phyloP scores from a whole-genome alignment of 2,329 filamentous ascomycete species.

The Cladorrhinum sp. region DNA sequence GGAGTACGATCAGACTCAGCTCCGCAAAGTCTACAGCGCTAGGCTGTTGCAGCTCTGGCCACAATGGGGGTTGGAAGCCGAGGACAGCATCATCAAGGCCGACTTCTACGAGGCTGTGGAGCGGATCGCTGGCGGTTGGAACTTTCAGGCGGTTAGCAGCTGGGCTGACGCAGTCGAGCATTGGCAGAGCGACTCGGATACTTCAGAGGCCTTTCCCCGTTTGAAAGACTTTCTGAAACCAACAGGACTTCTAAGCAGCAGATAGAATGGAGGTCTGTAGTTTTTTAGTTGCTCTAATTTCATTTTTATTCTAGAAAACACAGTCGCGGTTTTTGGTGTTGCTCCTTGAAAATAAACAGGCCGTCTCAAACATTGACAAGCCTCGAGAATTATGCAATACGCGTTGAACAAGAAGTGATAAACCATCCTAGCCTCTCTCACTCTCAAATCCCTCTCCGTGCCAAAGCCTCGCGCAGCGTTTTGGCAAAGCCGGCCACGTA shows the following conservation, averaged over 20 bases:
- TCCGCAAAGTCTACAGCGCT: slow-evolving; percentile 32
- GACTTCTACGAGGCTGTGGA: slow-evolving; percentile 28
- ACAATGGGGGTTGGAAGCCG: slow-evolving; percentile 27
- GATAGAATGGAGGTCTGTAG: too few species aligned
- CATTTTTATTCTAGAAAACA: too few species aligned
- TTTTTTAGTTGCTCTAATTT: too few species aligned
- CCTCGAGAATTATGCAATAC: too few species aligned
- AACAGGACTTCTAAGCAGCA: background rate
- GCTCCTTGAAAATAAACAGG: too few species aligned
- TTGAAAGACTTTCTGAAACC: too few species aligned
- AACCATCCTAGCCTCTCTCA: slow-evolving; percentile 28
- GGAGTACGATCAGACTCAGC: slow-evolving; percentile 39
- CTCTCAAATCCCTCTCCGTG: slow-evolving; percentile 14
- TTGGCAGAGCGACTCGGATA: too few species aligned
- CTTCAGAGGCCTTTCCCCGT: too few species aligned
- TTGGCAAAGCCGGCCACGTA: slow-evolving; percentile 34
- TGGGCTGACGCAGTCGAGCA: slow-evolving; percentile 5
- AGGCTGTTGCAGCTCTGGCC: slow-evolving; percentile 25
- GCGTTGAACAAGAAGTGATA: slow-evolving; percentile 28
- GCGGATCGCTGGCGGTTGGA: slow-evolving; percentile 7
- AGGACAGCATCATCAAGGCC: slow-evolving; percentile 20
- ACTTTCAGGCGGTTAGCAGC: background rate
- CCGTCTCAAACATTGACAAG: too few species aligned
- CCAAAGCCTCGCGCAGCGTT: slow-evolving; percentile 13
- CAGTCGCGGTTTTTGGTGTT: too few species aligned